Evolutionary conservation across 371 early-diverging fungal genomes (phyloP), one percentile per base, ranked within the genome.

Genomic region (Blakeslea trispora): DNA sequence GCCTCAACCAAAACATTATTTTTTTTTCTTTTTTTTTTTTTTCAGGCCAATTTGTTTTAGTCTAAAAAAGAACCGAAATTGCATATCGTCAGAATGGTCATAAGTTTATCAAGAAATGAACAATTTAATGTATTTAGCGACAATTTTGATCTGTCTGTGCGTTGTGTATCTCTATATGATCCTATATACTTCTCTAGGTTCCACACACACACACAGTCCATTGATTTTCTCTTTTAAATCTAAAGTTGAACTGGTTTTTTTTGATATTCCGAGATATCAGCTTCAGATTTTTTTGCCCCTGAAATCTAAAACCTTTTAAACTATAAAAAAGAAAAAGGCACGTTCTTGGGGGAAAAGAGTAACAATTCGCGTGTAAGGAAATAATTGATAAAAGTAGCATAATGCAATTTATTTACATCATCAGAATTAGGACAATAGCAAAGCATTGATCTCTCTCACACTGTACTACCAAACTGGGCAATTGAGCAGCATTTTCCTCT

Each of bases 251-350:
- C 11, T 39, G 22, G 35, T 39, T 50, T 54, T n/a, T n/a, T 54
- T 45, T 23, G 35, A 19, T 55, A 21, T 40, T 37, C 46, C 46
- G 35, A 35, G 40, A 32, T 11, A 47, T 45, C 28, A 18, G 19
- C 50, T 37, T 37, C 28, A 7, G 7, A 5, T 37, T 37, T 37
- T 37, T 37, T 37, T 37, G 37, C 37, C 37, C 37, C 37, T 37
- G 9, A 37, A 50, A 50, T 39, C n/a, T 19, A 37, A 40, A 22
- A 39, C 37, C 35, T 37, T 19, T 52, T 52, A 42, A 52, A 52
- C 52, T 24, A 42, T 39, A 47, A 31, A 22, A 5, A 35, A 18
- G 40, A 41, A 47, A 55, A 22, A 34, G 48, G 41, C 56, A 55
- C 56, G 56, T 55, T 55, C 47, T 37, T 23, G 22, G 14, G 28